Conservation (phyloP, 306 rosid species). For the Medicago arabica region DNA sequence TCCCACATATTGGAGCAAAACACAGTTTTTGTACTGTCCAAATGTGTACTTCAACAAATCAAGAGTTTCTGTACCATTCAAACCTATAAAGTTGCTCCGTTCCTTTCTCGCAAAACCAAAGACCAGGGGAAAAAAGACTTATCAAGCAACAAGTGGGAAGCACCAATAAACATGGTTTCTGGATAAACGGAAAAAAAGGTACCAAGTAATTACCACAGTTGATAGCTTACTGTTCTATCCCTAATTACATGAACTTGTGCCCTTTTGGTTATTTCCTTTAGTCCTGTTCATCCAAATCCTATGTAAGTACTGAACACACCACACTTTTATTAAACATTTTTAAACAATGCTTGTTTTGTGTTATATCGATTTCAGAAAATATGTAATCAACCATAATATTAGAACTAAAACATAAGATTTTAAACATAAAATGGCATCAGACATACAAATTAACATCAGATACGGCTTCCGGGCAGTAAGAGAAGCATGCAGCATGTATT, state of each 20-base stretch:
- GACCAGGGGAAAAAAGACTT: no score
- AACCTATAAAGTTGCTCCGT: no score
- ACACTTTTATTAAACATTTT: not conserved
- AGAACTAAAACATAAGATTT: not conserved
- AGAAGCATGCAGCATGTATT: not conserved
- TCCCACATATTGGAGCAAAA: no score
- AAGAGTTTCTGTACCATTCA: no score
- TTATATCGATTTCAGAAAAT: not conserved
- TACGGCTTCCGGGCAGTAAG: not conserved
- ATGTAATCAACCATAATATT: not conserved
- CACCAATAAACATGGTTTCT: no score
- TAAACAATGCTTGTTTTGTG: not conserved
- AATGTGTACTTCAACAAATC: no score
- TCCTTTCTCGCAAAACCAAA: no score
- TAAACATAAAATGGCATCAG: constrained; percentile 17
- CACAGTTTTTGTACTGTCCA: no score
- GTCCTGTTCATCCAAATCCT: not conserved
- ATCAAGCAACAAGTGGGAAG: no score
- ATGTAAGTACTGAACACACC: not conserved
- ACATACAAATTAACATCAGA: not conserved
- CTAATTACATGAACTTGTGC: not conserved
- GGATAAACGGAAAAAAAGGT: no score
- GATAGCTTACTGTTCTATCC: no score
- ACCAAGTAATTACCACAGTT: no score
- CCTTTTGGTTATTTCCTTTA: not conserved